Evolutionary conservation across 805 yeast species (phyloP), one percentile per base, ranked within the genome.

Genomic region (Lachancea sp.): DNA sequence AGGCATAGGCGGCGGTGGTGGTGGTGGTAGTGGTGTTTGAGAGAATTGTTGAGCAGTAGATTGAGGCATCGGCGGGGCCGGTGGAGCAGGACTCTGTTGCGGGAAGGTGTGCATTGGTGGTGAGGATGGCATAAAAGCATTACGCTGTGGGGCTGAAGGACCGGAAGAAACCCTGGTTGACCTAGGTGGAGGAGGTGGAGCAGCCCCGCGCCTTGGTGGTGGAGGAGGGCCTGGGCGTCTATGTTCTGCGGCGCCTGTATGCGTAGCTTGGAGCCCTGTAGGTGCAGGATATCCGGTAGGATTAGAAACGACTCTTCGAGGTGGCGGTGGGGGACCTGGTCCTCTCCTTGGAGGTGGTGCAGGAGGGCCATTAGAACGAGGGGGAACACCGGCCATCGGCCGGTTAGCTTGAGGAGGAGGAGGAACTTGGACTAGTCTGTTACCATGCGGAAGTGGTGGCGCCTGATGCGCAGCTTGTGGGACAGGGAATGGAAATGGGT

Each of bases 161-260:
- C 21, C 26, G 3, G 39, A 28, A 5, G 39, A 20, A 7, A 29
- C 33, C 18, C 45, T 43, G 15, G 41, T 45, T 6, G 40, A 52
- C 35, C 45, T 52, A 13, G 43, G 55, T 21, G 49, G 60, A 1
- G 50, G 58, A 25, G 48, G 59, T 17, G 63, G 64, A 8, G 56
- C 59, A 7, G 60, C 56, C 5, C 61, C 57, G 17, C 61, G 50
- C 29, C 59, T 54, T 31, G 61, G 50, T 2, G 62, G 61, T 12
- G 62, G 61, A 16, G 58, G 40, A 15, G 48, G 39, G 7, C 40
- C 45, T 26, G 53, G 38, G 11, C 45, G 38, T 15, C 20, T 24
- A 15, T 6, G 24, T 12, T 29, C 26, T 8, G 39, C 17, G 3
- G 39, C 28, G 24, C 21, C 38, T 9, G 38, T 19, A 17, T 21